Conservation (phyloP, 306 rosid species). For the Lithocarpus polystachyus region DNA sequence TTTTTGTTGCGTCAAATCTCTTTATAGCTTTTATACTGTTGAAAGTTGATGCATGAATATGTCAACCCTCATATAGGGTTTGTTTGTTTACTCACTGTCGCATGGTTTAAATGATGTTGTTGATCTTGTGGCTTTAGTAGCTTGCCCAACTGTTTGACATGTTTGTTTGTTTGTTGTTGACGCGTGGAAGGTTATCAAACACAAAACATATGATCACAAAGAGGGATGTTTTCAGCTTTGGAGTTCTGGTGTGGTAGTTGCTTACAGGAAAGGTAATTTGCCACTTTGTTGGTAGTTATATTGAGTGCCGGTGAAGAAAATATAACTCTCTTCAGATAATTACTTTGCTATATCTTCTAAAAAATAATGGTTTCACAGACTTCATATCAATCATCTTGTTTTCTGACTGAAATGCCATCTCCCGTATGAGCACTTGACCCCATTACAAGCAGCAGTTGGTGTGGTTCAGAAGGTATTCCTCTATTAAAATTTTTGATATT, state of each 20-base stretch:
- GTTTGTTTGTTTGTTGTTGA: slow-evolving; percentile 19
- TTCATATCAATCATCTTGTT: slow-evolving; percentile 29
- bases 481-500: not conserved
- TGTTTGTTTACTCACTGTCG: not conserved
- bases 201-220: slow-evolving; percentile 68
- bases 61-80: not conserved
- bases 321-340: not conserved
- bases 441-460: slow-evolving; percentile 91
- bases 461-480: slow-evolving; percentile 72
- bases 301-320: not conserved
- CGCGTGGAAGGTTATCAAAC: slow-evolving; percentile 68
- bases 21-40: not conserved
- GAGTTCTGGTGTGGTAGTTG: slow-evolving; percentile 73
- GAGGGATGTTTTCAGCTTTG: slow-evolving; percentile 80
- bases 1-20: not conserved
- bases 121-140: not conserved
- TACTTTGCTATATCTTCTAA: slow-evolving; percentile 4
- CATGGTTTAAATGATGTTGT: not conserved
- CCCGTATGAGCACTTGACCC: slow-evolving; percentile 66
- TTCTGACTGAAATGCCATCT: slow-evolving; percentile 53
- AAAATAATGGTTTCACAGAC: slow-evolving; percentile 22
- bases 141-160: not conserved
- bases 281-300: not conserved
- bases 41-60: not conserved
- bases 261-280: slow-evolving; percentile 73